A percentile compares a stretch with the other conserved stretches of the same genome.
Evolutionary conservation across 768 basidiomycete genomes (phyloP).

Genomic region (Phlebiopsis gigantea): DNA sequence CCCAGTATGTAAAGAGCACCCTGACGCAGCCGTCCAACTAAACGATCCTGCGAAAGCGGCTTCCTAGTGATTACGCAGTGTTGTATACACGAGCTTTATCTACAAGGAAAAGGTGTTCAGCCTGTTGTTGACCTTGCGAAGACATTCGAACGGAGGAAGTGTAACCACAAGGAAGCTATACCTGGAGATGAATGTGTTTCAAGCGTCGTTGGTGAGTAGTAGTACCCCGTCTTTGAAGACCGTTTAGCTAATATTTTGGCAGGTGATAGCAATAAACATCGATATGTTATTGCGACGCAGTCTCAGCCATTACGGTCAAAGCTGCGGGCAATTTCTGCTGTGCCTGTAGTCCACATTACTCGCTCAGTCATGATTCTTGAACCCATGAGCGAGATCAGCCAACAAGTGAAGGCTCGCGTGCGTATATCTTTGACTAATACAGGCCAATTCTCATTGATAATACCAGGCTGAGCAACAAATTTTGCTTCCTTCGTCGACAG

Average conservation of each 20-base stretch:
- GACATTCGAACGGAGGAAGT: conserved; percentile 87
- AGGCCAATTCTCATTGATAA: not conserved
- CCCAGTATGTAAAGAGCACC: conserved; percentile 63
- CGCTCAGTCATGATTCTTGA: conserved; percentile 91
- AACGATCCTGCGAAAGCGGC: conserved; percentile 37
- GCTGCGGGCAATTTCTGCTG: conserved; percentile 72
- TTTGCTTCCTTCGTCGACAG: conserved; percentile 45
- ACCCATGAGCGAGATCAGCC: conserved; percentile 77
- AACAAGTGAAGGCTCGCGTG: conserved; percentile 61
- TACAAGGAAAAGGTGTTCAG: conserved; percentile 71
- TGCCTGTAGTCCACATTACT: conserved; percentile 89
- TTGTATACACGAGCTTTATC: conserved; percentile 90
- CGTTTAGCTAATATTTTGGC: no score
- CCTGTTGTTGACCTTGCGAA: conserved; percentile 85
- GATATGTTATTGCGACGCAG: conserved; percentile 87
- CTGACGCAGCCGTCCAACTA: conserved; percentile 7
- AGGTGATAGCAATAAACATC: conserved; percentile 86
- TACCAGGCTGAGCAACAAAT: conserved; percentile 59
- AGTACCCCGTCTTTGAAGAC: no score
- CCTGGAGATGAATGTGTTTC: conserved; percentile 77
- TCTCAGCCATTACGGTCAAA: conserved; percentile 63
- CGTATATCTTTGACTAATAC: conserved; percentile 14
- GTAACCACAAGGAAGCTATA: conserved; percentile 90
- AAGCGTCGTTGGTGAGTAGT: conserved; percentile 76
- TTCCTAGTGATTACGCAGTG: conserved; percentile 96